Evolutionary conservation across 2,329 filamentous ascomycete species (phyloP), one percentile per base, ranked within the genome.

Genomic region (Botrytis sinoallii): DNA sequence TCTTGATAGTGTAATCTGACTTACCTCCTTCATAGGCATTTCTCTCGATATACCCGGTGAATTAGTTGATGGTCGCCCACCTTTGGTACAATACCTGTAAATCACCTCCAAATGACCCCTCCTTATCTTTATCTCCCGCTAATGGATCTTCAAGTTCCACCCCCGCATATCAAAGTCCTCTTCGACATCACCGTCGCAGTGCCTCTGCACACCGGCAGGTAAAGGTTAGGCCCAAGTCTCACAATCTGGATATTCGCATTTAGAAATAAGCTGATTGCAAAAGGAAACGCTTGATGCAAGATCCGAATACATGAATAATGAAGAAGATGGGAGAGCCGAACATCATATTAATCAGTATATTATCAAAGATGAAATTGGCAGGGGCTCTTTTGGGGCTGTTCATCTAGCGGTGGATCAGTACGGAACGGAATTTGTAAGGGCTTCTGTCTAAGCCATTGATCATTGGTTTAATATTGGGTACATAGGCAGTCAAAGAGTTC

Each of bases 311-410:
- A 91, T 89, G 75, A 96, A 91, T 79, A 95, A 94, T 81, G 92
- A 95, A 78, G 87, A 91, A 77, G 94, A 97, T 80, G 94, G 94
- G 40, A 88, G 86, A 69, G 90, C 92, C 4, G 90, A 97, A 80
- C 93, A 97, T 81, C 89, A 90, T 74, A 95, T 98, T 84, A 98
- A 98, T 82, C 95, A 98, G 84, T 99, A 98, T 82, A 87, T 92
- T 74, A 96, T 99, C 80, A 91, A 92, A 82, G 92, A 97, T 82
- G 95, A 98, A 85, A 98, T 99, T 79, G 96, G 96, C n/a, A 88
- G 94, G 77, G 96, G 96, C 29, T 98, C 95, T 0, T 99, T 97
- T 82, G 96, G 96, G 12, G 92, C 95, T 18, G 96, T 99, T 22
- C 94, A 98, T 83, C 86, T 95, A 32, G 96, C 94, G 35, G 90